phyloP scores from a whole-genome alignment of 345 rosid species.

The Eucalyptus curtisii region DNA sequence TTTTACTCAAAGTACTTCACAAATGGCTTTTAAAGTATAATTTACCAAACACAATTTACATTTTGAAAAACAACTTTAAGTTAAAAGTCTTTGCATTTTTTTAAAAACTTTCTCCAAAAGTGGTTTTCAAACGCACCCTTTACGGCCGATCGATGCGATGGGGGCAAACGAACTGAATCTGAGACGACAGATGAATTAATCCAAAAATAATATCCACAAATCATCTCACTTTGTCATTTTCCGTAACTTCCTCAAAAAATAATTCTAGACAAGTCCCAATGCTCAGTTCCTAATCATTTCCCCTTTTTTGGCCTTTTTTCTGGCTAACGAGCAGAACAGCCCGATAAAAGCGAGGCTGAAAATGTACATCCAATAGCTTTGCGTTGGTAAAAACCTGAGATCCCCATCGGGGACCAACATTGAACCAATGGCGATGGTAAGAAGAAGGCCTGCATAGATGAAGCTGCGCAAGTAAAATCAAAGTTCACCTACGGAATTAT shows the following conservation, averaged over 20 bases:
- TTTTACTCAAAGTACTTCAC: no score
- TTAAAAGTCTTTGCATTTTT: no score
- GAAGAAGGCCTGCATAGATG: not conserved
- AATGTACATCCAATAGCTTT: not conserved
- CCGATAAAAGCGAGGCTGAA: not conserved
- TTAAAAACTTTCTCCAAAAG: no score
- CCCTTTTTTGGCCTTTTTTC: not conserved
- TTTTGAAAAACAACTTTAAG: no score
- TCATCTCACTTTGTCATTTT: not conserved
- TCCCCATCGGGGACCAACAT: not conserved
- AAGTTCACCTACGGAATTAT: not conserved
- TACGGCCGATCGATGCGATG: not conserved
- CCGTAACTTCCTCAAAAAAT: not conserved
- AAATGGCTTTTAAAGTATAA: no score
- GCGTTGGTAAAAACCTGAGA: not conserved
- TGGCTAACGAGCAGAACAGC: not conserved
- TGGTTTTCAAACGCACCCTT: no score
- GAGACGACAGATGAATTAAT: not conserved
- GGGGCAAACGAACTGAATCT: not conserved
- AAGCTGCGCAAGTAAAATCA: not conserved
- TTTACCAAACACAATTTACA: no score
- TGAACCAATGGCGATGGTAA: not conserved
- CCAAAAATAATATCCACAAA: not conserved
- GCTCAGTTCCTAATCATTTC: not conserved
- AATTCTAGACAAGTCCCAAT: not conserved